A percentile compares a stretch with the other conserved stretches of the same genome.
Evolutionary conservation across 768 basidiomycete species (phyloP).

Genomic region (Hericium coralloides): DNA sequence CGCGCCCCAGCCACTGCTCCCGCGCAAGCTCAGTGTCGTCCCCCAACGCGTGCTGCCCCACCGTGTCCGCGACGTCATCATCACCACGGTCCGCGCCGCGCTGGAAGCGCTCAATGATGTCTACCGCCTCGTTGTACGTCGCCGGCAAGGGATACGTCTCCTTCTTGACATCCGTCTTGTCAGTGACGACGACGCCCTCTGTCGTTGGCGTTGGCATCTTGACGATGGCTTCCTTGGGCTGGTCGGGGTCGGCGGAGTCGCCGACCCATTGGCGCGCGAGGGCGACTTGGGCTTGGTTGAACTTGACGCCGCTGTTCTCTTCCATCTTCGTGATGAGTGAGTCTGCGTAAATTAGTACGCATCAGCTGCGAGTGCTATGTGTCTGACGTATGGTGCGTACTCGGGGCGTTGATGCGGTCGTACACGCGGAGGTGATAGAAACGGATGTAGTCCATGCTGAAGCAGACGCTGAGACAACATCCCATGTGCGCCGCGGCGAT

Average conservation of each 20-base stretch:
- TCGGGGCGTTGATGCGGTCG: constrained; percentile 80
- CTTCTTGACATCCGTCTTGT: constrained; percentile 45
- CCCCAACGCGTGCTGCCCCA: constrained; percentile 70
- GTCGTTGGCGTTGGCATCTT: constrained; percentile 42
- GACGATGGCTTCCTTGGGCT: constrained; percentile 48
- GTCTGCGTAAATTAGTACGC: constrained; percentile 14
- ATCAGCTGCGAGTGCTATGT: no score
- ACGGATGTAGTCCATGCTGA: constrained; percentile 73
- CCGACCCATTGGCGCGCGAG: constrained; percentile 72
- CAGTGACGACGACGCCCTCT: constrained; percentile 40
- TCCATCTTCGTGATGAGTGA: constrained; percentile 64
- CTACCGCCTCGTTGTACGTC: constrained; percentile 55
- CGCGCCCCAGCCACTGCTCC: constrained; percentile 79
- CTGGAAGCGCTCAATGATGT: constrained; percentile 68
- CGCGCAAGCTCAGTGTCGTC: constrained; percentile 54
- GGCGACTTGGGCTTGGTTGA: constrained; percentile 82
- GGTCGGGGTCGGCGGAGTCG: constrained; percentile 22
- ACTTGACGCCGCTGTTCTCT: constrained; percentile 63
- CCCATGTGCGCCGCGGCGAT: not conserved
- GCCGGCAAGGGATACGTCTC: constrained; percentile 62
- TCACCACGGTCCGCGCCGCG: constrained; percentile 52
- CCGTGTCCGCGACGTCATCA: constrained; percentile 61
- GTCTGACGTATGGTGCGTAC: constrained; percentile 26
- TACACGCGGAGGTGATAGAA: constrained; percentile 92
- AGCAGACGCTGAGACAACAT: not conserved